Base-by-base conservation (phyloP, 1,284 basidiomycete genomes). In the Grifola frondosa region DNA sequence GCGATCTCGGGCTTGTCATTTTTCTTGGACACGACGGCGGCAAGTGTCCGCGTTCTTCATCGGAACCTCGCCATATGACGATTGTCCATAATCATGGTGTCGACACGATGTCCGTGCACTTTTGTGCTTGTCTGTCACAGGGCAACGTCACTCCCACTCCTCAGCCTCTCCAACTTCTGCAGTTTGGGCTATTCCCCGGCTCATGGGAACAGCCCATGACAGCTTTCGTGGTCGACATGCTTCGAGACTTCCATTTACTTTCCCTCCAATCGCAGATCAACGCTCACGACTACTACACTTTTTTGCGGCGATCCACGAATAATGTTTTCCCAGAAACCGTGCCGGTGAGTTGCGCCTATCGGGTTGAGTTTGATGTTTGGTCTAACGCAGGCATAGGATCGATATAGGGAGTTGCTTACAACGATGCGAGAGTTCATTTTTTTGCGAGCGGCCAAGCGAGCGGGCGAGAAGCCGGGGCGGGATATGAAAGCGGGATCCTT, bases 371-470 rank as follows among this genome's bases (percentile, higher is more conserved):
- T n/a, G n/a, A n/a, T n/a, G n/a, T n/a, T n/a, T n/a, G 13, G 1
- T 3, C 4, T 10, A 12, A 5, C 3, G 12, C 22, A 32, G 1
- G 9, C 23, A 10, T 20, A 57, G 53, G 49, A 56, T 31, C 48
- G 50, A 1, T 52, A 54, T 21, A 42, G 47, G 0, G 52, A 54
- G 17, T 43, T 57, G 16, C 29, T 53, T 40, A 44, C 34, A 3
- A 37, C 52, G 1, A 31, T 26, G 15, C 51, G 52, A 1, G 49
- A 55, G 29, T 53, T 43, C 15, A 30, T 24, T 9, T 51, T 46
- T 34, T 25, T 37, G 42, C 50, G 22, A 12, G 37, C 9, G 5
- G 38, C 42, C 4, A 31, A 32, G 11, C 30, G 42, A 1, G 37
- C 30, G 2, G 38, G 15, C 4, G 26, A 40, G 2, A 22, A 30